Evolutionary conservation across 768 basidiomycete genomes (phyloP).

Genomic region (Leccinum olivaceopallidum): DNA sequence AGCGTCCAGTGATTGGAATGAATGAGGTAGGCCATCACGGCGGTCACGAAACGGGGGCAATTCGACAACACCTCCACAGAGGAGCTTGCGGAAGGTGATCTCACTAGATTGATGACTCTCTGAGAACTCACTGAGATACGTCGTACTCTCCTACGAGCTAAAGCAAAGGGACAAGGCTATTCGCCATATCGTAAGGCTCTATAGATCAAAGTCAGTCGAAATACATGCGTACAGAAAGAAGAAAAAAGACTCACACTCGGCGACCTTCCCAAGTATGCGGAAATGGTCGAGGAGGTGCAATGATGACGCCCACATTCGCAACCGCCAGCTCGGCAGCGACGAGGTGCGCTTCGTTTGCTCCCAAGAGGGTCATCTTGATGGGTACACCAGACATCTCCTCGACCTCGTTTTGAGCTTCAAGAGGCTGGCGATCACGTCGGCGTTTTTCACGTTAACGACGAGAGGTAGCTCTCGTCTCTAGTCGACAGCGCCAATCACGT

Average conservation of each 20-base stretch:
- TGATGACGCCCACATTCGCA: conserved; percentile 69
- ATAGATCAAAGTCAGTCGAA: not conserved
- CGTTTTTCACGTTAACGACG: conserved; percentile 66
- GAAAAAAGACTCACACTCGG: conserved; percentile 49
- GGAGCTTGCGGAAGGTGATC: no score
- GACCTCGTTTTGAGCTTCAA: conserved; percentile 59
- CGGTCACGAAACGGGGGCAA: no score
- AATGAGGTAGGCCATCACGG: conserved; percentile 97
- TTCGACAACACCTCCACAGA: no score
- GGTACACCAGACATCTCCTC: conserved; percentile 36
- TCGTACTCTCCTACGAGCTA: no score
- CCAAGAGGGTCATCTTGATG: conserved; percentile 51
- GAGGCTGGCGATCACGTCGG: conserved; percentile 74
- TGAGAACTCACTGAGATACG: no score
- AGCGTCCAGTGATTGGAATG: conserved; percentile 98
- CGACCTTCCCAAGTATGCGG: conserved; percentile 66
- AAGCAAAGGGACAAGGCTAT: conserved; percentile 70
- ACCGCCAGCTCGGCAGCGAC: conserved; percentile 47
- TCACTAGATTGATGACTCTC: no score
- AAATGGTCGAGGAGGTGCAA: conserved; percentile 63
- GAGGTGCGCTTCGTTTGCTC: conserved; percentile 56
- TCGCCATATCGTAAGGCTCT: conserved; percentile 70
- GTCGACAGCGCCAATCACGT: no score
- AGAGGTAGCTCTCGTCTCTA: conserved; percentile 60
- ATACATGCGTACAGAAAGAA: not conserved